A percentile compares a stretch with the other conserved stretches of the same genome.
These are phyloP conservation scores for Kwoniella botswanensis DNA, from an alignment of 768 basidiomycete species.

Conservation along the genomic window DNA sequence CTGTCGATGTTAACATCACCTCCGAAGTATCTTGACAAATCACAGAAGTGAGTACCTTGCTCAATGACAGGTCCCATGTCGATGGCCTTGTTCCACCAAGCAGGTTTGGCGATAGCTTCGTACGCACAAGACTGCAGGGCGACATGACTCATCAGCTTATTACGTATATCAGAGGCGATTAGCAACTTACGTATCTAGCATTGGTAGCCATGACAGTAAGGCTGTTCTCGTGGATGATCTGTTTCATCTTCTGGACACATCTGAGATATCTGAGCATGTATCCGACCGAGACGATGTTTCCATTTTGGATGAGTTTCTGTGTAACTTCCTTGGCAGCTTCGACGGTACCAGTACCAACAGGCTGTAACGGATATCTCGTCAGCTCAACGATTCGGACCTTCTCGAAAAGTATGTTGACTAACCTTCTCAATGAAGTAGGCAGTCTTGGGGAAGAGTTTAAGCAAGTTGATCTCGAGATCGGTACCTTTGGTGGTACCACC, in stretches of 20 bases:
- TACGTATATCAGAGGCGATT: not conserved
- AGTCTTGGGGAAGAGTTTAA: slow-evolving; percentile 84
- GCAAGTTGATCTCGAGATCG: slow-evolving; percentile 84
- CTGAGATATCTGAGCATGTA: slow-evolving; percentile 91
- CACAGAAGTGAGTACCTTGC: slow-evolving; percentile 87
- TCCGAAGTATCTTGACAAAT: slow-evolving; percentile 95
- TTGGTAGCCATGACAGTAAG: slow-evolving; percentile 95
- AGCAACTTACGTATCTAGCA: slow-evolving; percentile 76
- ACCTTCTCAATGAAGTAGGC: slow-evolving; percentile 88
- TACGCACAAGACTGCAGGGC: slow-evolving; percentile 59
- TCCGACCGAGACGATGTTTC: slow-evolving; percentile 87
- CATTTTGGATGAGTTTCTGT: slow-evolving; percentile 70
- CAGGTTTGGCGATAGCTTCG: slow-evolving; percentile 58
- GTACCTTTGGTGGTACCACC: slow-evolving; percentile 75
- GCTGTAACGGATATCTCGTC: slow-evolving; percentile 76
- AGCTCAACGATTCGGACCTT: slow-evolving; percentile 28
- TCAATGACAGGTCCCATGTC: slow-evolving; percentile 60
- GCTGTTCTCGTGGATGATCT: slow-evolving; percentile 90
- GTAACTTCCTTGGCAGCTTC: slow-evolving; percentile 73
- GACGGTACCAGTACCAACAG: slow-evolving; percentile 78
- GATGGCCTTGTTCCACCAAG: slow-evolving; percentile 59
- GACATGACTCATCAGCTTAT: slow-evolving; percentile 1
- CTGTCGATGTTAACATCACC: slow-evolving; percentile 84
- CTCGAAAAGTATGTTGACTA: slow-evolving; percentile 3
- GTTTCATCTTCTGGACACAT: slow-evolving; percentile 95